Percentiles rank a stretch among this genome's conserved stretches.
Conservation (phyloP, 768 basidiomycete species). For the Agrocybe chaxingu region DNA sequence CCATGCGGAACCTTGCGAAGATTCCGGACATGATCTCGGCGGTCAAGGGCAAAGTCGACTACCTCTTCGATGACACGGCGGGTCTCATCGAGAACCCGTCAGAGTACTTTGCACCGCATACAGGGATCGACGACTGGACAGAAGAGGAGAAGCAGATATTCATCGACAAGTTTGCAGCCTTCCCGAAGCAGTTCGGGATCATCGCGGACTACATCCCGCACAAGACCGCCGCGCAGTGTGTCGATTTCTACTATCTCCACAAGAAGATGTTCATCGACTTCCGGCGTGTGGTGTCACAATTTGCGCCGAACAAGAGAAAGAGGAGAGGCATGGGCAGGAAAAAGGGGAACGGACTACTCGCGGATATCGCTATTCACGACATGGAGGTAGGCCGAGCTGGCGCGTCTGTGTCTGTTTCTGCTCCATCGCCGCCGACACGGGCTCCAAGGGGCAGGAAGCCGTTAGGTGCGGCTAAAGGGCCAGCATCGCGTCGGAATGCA, state of each 20-base stretch:
- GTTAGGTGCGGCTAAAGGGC: conserved; percentile 25
- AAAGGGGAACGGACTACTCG: conserved; percentile 77
- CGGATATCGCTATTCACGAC: conserved; percentile 80
- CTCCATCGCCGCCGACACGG: conserved; percentile 33
- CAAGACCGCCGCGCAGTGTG: conserved; percentile 87
- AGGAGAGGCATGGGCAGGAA: conserved; percentile 64
- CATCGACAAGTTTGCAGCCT: conserved; percentile 74
- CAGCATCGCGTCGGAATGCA: conserved; percentile 34
- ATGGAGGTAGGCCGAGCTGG: conserved; percentile 42
- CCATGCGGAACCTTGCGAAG: conserved; percentile 76
- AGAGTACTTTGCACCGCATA: conserved; percentile 71
- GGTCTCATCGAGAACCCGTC: conserved; percentile 72
- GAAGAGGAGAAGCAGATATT: conserved; percentile 78
- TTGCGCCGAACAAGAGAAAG: conserved; percentile 64
- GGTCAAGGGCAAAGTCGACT: conserved; percentile 54
- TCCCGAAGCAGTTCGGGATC: conserved; percentile 95
- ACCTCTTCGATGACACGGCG: conserved; percentile 82
- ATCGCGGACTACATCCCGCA: conserved; percentile 78
- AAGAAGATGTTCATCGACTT: conserved; percentile 89
- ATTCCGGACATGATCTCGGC: conserved; percentile 91
- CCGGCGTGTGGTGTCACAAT: conserved; percentile 66
- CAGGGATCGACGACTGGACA: conserved; percentile 85
- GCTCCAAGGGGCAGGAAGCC: conserved; percentile 41
- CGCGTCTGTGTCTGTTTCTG: conserved; percentile 9
- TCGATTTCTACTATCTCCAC: conserved; percentile 91